A percentile compares a stretch with the other conserved stretches of the same genome.
Conservation (phyloP, 352 stramenopile genomes). For the Phytophthora palmivora region DNA sequence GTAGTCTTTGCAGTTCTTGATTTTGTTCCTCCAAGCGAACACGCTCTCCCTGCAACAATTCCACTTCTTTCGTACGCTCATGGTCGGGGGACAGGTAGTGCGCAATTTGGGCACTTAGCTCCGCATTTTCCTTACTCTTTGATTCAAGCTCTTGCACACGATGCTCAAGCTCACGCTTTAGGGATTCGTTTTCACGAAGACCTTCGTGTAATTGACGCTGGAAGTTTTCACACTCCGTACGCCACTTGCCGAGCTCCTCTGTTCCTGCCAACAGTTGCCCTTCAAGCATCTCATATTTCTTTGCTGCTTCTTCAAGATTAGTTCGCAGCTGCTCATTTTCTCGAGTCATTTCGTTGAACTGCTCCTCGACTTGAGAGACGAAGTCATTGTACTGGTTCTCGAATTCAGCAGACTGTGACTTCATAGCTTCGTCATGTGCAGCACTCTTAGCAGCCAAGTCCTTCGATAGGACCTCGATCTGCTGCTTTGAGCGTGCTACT, state of each 20-base stretch:
- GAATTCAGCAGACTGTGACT: conserved; percentile 55
- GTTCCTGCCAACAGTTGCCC: conserved; percentile 36
- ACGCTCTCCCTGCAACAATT: conserved; percentile 60
- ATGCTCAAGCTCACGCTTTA: conserved; percentile 66
- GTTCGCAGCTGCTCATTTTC: conserved; percentile 67
- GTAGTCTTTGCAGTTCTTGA: conserved; percentile 46
- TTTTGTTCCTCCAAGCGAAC: conserved; percentile 73
- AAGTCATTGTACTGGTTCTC: conserved; percentile 70
- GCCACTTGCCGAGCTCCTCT: conserved; percentile 59
- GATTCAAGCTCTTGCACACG: conserved; percentile 57
- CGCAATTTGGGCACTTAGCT: conserved; percentile 61
- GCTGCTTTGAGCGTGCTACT: conserved; percentile 39
- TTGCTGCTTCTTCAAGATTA: conserved; percentile 55
- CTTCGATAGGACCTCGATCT: conserved; percentile 54
- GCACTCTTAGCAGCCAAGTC: conserved; percentile 58
- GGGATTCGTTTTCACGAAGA: conserved; percentile 46
- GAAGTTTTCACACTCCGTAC: conserved; percentile 56
- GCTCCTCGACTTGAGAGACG: conserved; percentile 54
- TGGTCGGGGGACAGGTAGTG: conserved; percentile 62
- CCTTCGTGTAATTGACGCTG: conserved; percentile 45
- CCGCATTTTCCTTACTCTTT: conserved; percentile 54
- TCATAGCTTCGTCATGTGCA: conserved; percentile 52
- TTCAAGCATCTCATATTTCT: conserved; percentile 43
- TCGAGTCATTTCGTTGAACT: conserved; percentile 53
- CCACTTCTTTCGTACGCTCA: conserved; percentile 59